Evolutionary conservation across 164 flowering plant genomes (phyloP), one percentile per base, ranked within the genome.

Genomic region (Aristolochia fimbriata): DNA sequence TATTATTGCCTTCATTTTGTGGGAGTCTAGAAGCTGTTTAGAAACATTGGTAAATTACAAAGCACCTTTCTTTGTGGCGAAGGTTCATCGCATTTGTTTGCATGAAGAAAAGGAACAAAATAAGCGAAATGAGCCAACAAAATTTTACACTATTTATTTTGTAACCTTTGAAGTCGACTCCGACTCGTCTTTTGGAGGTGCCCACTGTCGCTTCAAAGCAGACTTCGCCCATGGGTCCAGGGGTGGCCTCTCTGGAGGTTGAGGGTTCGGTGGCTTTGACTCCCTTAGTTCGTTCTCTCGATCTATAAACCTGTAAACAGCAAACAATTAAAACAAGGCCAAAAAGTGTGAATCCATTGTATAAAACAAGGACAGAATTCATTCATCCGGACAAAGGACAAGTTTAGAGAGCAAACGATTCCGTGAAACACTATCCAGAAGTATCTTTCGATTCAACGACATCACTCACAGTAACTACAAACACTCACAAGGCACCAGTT

Each of bases 221-320:
- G 99, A 85, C 73, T 80, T 83, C 15, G 85, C 77, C 92, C 92
- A 94, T 1, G 97, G 99, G 74, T 94, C 96, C 80, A 91, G 25
- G 1, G 96, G 68, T 23, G 81, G 58, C 63, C 81, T 77, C 52
- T 73, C 89, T 9, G 83, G 84, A 55, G 87, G 91, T 77, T 82
- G 99, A 57, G 96, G 93, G 16, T 78, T 68, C 51, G 97, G 74
- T 25, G 91, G 95, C 63, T 88, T 91, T 51, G 97, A 76, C 62
- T 91, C 93, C 61, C 95, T 80, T 19, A 94, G 95, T 68, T 94
- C 99, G 66, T 94, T 85, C 65, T 88, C 95, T 73, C 99, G 76
- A 73, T 91, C 97, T 17, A 94, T 71, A 68, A 91, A 94, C 84
- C 99, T 94, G 83, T 53, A 62, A 10, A 23, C 19, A 10, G 6